phyloP scores from a whole-genome alignment of 306 rosid species.

The Gastrolobium bilobum region DNA sequence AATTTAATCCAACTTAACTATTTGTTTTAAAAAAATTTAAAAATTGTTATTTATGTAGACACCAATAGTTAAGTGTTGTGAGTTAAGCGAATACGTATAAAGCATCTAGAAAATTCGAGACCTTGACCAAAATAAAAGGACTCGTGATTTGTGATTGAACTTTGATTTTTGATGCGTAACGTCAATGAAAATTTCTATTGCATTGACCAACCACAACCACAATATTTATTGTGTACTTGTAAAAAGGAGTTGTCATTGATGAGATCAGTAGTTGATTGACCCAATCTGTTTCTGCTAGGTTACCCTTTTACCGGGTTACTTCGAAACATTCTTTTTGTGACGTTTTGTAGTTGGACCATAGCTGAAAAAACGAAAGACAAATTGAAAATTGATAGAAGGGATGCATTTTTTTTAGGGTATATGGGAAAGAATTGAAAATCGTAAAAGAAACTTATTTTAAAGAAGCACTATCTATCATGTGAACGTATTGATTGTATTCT shows the following conservation, averaged over 20 bases:
- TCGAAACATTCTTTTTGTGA: constrained; percentile 24
- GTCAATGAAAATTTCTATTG: not conserved
- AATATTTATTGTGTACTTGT: not conserved
- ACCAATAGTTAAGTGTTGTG: not conserved
- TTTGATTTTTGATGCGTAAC: not conserved
- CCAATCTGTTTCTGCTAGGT: not conserved
- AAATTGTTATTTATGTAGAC: too few relatives aligned
- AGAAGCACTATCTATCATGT: too few relatives aligned
- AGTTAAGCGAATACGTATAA: not conserved
- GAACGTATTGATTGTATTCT: too few relatives aligned
- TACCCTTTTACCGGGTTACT: not conserved
- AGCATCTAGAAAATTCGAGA: not conserved
- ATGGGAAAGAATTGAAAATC: not conserved
- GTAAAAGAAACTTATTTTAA: too few relatives aligned
- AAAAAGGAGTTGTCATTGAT: not conserved
- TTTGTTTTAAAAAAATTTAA: not conserved
- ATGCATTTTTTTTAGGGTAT: not conserved
- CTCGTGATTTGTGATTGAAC: not conserved
- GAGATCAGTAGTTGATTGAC: not conserved
- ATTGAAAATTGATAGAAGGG: not conserved
- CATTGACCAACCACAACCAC: not conserved
- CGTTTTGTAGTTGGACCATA: not conserved
- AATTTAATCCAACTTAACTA: not conserved
- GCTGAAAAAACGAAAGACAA: not conserved
- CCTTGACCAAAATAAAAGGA: constrained; percentile 6